Conservation (phyloP, 2,329 filamentous ascomycete species). For the Grosmannia serpens region DNA sequence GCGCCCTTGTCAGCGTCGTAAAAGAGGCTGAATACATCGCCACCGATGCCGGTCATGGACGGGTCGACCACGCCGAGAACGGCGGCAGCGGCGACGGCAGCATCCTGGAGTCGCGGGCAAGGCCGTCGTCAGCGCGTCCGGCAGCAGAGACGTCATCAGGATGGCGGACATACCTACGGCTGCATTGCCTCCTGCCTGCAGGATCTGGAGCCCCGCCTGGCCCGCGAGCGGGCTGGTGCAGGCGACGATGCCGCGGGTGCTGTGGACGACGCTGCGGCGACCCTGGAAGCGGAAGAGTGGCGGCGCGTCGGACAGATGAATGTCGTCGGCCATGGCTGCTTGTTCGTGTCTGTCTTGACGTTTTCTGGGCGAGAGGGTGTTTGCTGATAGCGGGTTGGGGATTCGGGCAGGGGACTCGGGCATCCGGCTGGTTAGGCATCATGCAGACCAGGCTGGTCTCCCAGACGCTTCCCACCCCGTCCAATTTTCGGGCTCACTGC, state of each 20-base stretch:
- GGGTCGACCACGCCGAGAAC: slow-evolving; percentile 90
- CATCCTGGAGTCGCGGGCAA: slow-evolving; percentile 52
- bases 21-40: slow-evolving; percentile 89
- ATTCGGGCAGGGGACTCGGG: not conserved
- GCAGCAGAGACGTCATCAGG: not conserved
- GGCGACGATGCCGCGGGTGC: slow-evolving; percentile 78
- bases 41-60: slow-evolving; percentile 79
- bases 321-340: slow-evolving; percentile 2
- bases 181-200: slow-evolving; percentile 79
- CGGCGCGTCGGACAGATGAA: not conserved
- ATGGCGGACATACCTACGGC: slow-evolving; percentile 47
- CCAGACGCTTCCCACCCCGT: not conserved
- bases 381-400: not conserved
- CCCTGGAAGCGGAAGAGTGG: slow-evolving; percentile 36
- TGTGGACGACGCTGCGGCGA: slow-evolving; percentile 81
- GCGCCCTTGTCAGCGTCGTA: slow-evolving; percentile 72
- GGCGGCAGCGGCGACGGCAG: slow-evolving; percentile 79
- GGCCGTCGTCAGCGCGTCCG: not conserved
- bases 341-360: not conserved
- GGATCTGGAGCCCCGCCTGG: slow-evolving; percentile 68
- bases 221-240: slow-evolving; percentile 81
- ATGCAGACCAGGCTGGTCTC: no score
- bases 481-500: not conserved
- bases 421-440: not conserved
- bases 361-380: not conserved